Evolutionary conservation across 306 rosid genomes (phyloP).

Genomic region (Lathyrus sativus): DNA sequence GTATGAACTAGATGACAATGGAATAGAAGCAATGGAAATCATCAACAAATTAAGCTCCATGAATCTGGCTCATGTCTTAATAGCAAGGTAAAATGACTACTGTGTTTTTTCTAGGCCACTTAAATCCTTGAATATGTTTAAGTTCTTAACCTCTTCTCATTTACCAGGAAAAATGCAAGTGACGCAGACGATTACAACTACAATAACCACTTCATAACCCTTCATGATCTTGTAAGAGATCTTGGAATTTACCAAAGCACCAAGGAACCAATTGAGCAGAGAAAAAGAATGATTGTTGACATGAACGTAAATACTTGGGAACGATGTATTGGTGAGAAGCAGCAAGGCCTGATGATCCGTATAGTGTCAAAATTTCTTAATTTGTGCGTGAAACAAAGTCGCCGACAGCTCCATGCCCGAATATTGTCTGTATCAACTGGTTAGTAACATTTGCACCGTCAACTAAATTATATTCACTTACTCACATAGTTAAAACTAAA

Average conservation of each 20-base stretch:
- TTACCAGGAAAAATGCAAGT: constrained; percentile 51
- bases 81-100: constrained; percentile 52
- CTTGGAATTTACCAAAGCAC: constrained; percentile 50
- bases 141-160: constrained; percentile 18
- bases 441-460: constrained; percentile 33
- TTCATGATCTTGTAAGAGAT: constrained; percentile 66
- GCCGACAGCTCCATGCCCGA: constrained; percentile 38
- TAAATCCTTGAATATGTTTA: constrained; percentile 4
- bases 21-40: constrained; percentile 41
- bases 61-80: constrained; percentile 48
- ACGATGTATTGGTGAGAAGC: constrained; percentile 33
- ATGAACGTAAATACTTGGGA: constrained; percentile 34
- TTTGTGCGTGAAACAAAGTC: constrained; percentile 35
- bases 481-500: not conserved
- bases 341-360: constrained; percentile 28
- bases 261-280: constrained; percentile 39
- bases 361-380: constrained; percentile 41
- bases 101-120: not conserved
- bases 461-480: not conserved
- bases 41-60: constrained; percentile 39
- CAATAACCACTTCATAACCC: constrained; percentile 49
- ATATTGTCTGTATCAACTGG: constrained; percentile 66
- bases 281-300: constrained; percentile 53
- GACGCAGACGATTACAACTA: constrained; percentile 46
- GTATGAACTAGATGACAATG: constrained; percentile 46